phyloP scores from a whole-genome alignment of 352 stramenopile species.

The Phytophthora foliorum region DNA sequence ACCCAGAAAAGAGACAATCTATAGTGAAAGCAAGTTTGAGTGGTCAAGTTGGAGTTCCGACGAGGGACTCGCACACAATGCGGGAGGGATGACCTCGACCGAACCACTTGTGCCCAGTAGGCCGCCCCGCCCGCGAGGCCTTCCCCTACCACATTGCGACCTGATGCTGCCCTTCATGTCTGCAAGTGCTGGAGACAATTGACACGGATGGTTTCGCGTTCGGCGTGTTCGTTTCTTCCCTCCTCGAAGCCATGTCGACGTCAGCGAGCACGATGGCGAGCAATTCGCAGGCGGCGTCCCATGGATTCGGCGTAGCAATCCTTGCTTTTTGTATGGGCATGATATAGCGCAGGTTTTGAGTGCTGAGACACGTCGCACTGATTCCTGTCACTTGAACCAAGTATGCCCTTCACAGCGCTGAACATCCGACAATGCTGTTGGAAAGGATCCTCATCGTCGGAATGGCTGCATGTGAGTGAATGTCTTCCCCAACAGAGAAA shows the following conservation, averaged over 20 bases:
- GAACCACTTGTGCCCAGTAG: constrained; percentile 4
- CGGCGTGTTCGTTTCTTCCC: constrained; percentile 1
- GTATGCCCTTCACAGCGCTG: no score
- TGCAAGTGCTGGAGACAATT: background rate
- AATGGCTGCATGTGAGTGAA: no score
- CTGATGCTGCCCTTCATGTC: background rate
- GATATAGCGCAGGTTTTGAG: no score
- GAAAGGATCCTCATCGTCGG: no score
- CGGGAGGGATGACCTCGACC: constrained; percentile 19
- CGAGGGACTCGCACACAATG: constrained; percentile 15
- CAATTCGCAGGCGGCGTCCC: no score
- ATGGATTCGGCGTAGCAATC: no score
- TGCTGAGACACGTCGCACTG: no score
- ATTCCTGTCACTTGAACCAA: no score
- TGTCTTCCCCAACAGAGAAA: no score
- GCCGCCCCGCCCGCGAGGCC: background rate
- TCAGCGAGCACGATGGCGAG: no score
- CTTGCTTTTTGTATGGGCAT: no score
- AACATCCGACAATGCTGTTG: no score
- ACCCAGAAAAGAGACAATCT: constrained; percentile 22
- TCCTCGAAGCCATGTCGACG: constrained; percentile 4
- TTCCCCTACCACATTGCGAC: constrained; percentile 5
- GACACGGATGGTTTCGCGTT: background rate
- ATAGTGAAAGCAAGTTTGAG: constrained; percentile 23
- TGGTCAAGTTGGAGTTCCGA: constrained; percentile 12